phyloP scores from a whole-genome alignment of 164 flowering plant species.

The Cinnamomum micranthum region DNA sequence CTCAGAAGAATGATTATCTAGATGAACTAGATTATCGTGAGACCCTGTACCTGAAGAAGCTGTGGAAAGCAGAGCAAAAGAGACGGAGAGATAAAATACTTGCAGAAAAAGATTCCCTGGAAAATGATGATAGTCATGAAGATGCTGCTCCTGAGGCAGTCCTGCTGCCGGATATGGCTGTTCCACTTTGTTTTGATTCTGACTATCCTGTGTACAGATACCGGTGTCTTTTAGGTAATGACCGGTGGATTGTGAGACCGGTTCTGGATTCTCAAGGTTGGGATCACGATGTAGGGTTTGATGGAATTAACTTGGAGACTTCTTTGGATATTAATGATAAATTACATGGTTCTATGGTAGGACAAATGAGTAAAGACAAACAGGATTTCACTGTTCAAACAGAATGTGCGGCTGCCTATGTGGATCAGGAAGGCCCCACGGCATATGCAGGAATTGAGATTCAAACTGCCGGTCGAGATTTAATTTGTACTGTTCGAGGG shows the following conservation, averaged over 20 bases:
- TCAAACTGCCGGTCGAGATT: conserved; percentile 64
- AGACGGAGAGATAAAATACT: conserved; percentile 32
- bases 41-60: conserved; percentile 82
- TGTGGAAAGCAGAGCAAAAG: conserved; percentile 53
- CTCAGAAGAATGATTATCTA: conserved; percentile 77
- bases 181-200: conserved; percentile 84
- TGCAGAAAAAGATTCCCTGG: conserved; percentile 20
- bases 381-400: conserved; percentile 67
- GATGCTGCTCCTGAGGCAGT: conserved; percentile 51
- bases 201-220: conserved; percentile 72
- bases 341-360: conserved; percentile 45
- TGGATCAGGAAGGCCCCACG: conserved; percentile 39
- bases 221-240: conserved; percentile 59
- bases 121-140: conserved; percentile 33
- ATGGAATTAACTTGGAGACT: conserved; percentile 82
- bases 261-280: conserved; percentile 91
- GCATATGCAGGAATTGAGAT: conserved; percentile 54
- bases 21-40: conserved; percentile 92
- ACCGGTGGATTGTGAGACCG: conserved; percentile 74
- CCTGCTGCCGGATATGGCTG: conserved; percentile 65
- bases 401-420: conserved; percentile 53
- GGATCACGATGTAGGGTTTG: conserved; percentile 98
- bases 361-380: conserved; percentile 90
- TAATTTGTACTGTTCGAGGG: conserved; percentile 57
- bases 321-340: conserved; percentile 39